These are phyloP conservation scores for Larix kaempferi DNA, from an alignment of 75 land plant species.

Conservation along the genomic window DNA sequence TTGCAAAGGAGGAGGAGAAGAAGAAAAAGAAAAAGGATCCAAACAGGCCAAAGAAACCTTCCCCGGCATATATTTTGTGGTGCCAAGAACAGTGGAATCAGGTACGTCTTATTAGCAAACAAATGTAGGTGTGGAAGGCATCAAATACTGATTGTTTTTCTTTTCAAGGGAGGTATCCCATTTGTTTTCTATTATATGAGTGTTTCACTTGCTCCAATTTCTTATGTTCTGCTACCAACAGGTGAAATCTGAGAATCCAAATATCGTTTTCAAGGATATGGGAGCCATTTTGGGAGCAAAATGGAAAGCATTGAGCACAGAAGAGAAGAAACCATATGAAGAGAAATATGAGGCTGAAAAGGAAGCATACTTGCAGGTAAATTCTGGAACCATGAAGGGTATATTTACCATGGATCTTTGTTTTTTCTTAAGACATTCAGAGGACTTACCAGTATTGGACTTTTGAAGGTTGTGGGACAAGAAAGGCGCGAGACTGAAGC, in stretches of 20 bases:
- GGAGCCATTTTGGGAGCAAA: constrained; percentile 67
- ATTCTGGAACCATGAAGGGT: background rate
- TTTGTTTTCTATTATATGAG: background rate
- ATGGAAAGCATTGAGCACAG: constrained; percentile 75
- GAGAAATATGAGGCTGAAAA: constrained; percentile 72
- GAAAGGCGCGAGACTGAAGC: constrained; percentile 87
- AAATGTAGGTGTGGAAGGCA: too few relatives aligned
- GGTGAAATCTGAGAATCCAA: constrained; percentile 71
- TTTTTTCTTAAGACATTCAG: background rate
- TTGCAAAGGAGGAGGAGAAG: constrained; percentile 49
- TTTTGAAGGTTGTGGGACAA: constrained; percentile 62
- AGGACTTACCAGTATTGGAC: background rate
- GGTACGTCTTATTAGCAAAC: constrained; percentile 28
- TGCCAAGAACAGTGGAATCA: constrained; percentile 86
- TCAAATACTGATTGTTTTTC: too few relatives aligned
- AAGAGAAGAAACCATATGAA: constrained; percentile 90
- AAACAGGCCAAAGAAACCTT: constrained; percentile 59
- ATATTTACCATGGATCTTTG: background rate
- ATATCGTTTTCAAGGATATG: constrained; percentile 66
- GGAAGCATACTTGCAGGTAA: constrained; percentile 57
- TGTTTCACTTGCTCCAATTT: background rate
- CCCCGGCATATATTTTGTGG: constrained; percentile 69
- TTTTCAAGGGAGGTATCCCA: too few relatives aligned
- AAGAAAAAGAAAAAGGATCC: constrained; percentile 46
- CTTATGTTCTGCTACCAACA: constrained; percentile 7